Evolutionary conservation across 345 rosid genomes (phyloP).

Genomic region (Triadica sebifera): DNA sequence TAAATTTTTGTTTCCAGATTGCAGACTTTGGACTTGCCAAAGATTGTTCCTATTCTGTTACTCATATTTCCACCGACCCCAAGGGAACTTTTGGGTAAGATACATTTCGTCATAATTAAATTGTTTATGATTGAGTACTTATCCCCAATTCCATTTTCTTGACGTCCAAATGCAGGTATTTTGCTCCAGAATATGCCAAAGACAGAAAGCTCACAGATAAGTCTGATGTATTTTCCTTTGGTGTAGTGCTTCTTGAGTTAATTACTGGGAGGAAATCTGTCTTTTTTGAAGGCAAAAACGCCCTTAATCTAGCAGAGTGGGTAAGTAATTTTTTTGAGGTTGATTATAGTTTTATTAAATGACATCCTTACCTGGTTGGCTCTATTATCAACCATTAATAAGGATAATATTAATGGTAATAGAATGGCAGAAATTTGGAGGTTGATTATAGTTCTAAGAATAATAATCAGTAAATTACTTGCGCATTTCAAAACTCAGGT

Average conservation of each 20-base stretch:
- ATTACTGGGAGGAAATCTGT: background rate
- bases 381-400: too few relatives aligned
- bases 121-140: too few relatives aligned
- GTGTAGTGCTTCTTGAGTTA: constrained; percentile 4
- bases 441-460: constrained; percentile 1
- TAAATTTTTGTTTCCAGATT: constrained; percentile 4
- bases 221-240: background rate
- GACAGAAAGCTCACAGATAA: background rate
- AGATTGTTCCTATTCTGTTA: background rate
- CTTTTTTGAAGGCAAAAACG: background rate
- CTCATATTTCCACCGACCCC: background rate
- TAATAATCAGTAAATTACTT: too few relatives aligned
- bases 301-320: background rate
- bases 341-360: background rate
- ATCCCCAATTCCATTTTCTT: too few relatives aligned
- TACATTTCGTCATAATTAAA: background rate
- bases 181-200: background rate
- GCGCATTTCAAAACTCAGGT: too few relatives aligned
- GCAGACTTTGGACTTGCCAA: constrained; percentile 7
- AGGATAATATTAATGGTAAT: too few relatives aligned
- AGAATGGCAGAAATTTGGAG: background rate
- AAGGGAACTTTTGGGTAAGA: constrained; percentile 9
- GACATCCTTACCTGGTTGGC: too few relatives aligned
- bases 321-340: background rate
- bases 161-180: background rate